Base-by-base conservation (phyloP, 441 rosid genomes). In the Mallotus japonicus region DNA sequence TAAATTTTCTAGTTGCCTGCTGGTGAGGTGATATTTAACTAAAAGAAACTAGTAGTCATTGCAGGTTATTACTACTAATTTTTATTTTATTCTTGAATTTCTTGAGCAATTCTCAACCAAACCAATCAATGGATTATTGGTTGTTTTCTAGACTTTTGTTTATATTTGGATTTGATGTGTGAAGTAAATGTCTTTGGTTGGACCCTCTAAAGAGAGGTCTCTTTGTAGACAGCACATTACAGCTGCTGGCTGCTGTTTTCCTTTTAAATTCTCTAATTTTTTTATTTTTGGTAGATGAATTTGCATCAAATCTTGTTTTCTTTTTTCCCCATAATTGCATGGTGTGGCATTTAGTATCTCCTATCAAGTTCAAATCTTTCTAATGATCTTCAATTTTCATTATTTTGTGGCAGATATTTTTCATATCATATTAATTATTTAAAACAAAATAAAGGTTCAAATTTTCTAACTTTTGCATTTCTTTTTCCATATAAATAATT, bases 211-310 rank as follows among this genome's bases (percentile, higher is more conserved):
- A 12, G 55, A 50, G 15, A 59, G 66, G 51, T 62, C 32, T 47
- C 15, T 32, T 6, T 61, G 49, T 40, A 32, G 72, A 55, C 58
- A 66, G 58, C 70, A 49, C 57, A 22, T 24, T 50, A 66, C 58
- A 66, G 19, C 70, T 50, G 44, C 70, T 50, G 32, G 32, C 4
- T 53, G 15, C 15, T 57, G 32, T 2, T 28, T 2, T 28, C 22
- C 24, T 70, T 63, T 70, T 1, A 24, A 58, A 42, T 2, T 16
- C 22, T 61, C 24, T 13, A 57, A 60, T 34, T 46, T n/a, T n/a
- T 67, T 20, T 20, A 58, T n/a, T 57, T 51, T 15, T 12, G 22
- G 12, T 1, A 28, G 53, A 42, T 57, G 60, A 69, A 22, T 59
- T 15, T 59, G 57, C 28, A 47, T 24, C 46, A 15, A n/a, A 15